These are phyloP conservation scores for Pleurotus cornucopiae DNA, from an alignment of 768 basidiomycete species.

Conservation along the genomic window DNA sequence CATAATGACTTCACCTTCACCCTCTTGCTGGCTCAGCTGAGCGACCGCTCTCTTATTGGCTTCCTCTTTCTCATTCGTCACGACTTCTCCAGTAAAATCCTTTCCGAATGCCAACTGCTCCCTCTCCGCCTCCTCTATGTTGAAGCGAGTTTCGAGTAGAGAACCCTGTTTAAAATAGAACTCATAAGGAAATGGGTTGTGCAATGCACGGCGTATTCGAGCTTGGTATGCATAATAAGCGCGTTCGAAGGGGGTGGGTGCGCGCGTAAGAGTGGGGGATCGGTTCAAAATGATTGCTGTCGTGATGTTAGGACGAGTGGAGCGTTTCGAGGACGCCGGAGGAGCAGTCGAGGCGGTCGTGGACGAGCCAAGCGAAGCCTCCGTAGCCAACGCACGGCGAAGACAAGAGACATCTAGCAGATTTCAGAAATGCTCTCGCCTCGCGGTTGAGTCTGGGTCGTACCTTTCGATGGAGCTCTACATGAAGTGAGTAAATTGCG, in stretches of 20 bases:
- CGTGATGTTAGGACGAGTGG: conserved; percentile 36
- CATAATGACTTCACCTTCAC: conserved; percentile 60
- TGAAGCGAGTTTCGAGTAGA: conserved; percentile 77
- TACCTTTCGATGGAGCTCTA: conserved; percentile 25
- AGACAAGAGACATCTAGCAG: conserved; percentile 12
- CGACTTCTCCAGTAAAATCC: conserved; percentile 44
- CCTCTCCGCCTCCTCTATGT: conserved; percentile 65
- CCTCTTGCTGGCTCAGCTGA: conserved; percentile 52
- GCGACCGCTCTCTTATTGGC: conserved; percentile 47
- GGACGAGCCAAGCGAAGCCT: conserved; percentile 22
- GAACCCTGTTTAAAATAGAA: conserved; percentile 96
- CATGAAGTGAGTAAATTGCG: conserved; percentile 26
- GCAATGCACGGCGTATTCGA: conserved; percentile 78
- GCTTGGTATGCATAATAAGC: conserved; percentile 83
- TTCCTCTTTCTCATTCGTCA: conserved; percentile 39
- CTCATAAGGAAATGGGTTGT: conserved; percentile 83
- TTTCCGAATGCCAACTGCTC: conserved; percentile 75
- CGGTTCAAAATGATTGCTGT: conserved; percentile 76
- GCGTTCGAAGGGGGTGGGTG: conserved; percentile 68
- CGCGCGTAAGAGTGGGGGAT: conserved; percentile 69
- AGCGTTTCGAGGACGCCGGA: conserved; percentile 22
- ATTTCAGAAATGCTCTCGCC: not conserved
- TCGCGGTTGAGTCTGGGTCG: not conserved
- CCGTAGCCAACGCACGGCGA: conserved; percentile 41
- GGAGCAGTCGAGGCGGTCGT: conserved; percentile 13